Base-by-base conservation (phyloP, 2,329 filamentous ascomycete species). In the Xylogone sp. region DNA sequence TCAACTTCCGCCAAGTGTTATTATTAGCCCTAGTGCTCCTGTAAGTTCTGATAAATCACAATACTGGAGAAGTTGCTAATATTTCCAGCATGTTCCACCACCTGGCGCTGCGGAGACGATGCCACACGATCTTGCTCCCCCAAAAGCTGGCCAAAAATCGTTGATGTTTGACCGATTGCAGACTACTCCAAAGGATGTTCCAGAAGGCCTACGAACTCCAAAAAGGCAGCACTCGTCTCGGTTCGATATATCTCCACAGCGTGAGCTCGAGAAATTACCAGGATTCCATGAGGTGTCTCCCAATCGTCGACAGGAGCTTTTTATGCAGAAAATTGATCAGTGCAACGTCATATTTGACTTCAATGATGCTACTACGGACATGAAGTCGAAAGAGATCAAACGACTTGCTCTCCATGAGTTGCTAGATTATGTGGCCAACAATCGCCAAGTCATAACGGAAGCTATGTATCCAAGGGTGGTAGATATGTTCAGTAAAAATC, bases 311-410 rank as follows among this genome's bases (percentile, higher is more conserved):
- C 92, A 97, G 72, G 93, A 97, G 62, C 82, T 99, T 18, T 99
- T 99, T 73, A 97, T 99, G 92, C 92, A 97, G 68, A 99, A 99
- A 79, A 94, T 99, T 62, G 94, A 97, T 65, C 94, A 99, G 70
- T 99, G 94, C 77, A 99, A 99, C 68, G 95, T 99, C 75, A 99
- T 99, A 65, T 99, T 99, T 68, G 94, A 99, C 74, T 99, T 99
- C 75, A 99, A 97, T 69, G 94, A 99, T 71, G 90, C 93, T 46
- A 96, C 90, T 59, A 92, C 87, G 60, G 94, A 99, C 68, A 97
- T 99, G 92, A 99, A 99, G 72, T 96, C 93, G 45, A 99, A 99
- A 76, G 94, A 99, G 73, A 97, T 99, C 79, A 99, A 99, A 78
- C 84, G 94, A 65, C 76, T 99, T 60, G 94, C 94, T 42, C 79